A percentile compares a stretch with the other conserved stretches of the same genome.
phyloP scores from a whole-genome alignment of 1,284 basidiomycete species.

The Melampsora larici-populina region DNA sequence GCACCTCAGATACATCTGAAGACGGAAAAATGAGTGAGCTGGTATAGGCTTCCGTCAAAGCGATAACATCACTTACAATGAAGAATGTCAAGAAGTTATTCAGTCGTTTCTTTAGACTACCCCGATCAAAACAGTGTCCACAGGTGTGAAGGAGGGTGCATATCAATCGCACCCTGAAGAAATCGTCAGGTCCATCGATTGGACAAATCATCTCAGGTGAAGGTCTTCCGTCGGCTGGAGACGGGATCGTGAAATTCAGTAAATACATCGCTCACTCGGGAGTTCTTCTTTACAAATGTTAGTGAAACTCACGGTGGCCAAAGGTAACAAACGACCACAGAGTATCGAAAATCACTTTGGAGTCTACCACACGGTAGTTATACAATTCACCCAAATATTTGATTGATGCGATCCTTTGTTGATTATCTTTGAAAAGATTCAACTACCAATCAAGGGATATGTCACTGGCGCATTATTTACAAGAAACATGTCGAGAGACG shows the following conservation, averaged over 20 bases:
- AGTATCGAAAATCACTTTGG: slow-evolving; percentile 83
- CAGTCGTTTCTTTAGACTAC: slow-evolving; percentile 81
- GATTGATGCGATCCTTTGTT: slow-evolving; percentile 80
- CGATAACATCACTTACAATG: slow-evolving; percentile 61
- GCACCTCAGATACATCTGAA: slow-evolving; percentile 42
- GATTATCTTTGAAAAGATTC: slow-evolving; percentile 92
- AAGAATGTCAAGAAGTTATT: slow-evolving; percentile 90
- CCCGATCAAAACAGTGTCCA: slow-evolving; percentile 95
- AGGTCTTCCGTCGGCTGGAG: slow-evolving; percentile 73
- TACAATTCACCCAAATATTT: slow-evolving; percentile 96
- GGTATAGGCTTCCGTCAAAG: neutral
- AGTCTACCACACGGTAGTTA: slow-evolving; percentile 89
- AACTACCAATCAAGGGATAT: slow-evolving; percentile 49
- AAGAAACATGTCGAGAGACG: neutral
- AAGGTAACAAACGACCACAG: slow-evolving; percentile 94
- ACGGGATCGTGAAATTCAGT: neutral
- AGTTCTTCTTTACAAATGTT: too few relatives aligned
- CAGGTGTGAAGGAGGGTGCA: slow-evolving; percentile 91
- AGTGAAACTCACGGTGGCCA: slow-evolving; percentile 62
- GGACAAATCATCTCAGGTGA: slow-evolving; percentile 71
- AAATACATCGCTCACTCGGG: neutral
- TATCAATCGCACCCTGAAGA: slow-evolving; percentile 85
- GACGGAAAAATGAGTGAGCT: neutral
- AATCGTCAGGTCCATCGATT: slow-evolving; percentile 90
- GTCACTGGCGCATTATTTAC: neutral